Evolutionary conservation across 352 stramenopile genomes (phyloP), one percentile per base, ranked within the genome.

Genomic region (Blastocystis sp.): DNA sequence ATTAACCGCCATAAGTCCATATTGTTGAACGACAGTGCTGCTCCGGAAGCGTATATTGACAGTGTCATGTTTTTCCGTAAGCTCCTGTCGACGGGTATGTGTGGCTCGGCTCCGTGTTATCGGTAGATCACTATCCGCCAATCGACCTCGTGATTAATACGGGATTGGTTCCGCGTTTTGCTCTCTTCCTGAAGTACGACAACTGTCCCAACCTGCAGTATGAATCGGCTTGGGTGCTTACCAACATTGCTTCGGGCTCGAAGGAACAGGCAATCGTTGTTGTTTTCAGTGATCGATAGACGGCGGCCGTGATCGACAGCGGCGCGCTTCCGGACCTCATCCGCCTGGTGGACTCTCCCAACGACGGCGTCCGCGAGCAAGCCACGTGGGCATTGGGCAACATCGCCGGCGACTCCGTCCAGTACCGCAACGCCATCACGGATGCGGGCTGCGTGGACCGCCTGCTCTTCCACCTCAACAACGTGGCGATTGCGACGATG

Each of bases 111-210:
- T 77, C 17, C 66, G 19, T 34, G 52, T 59, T 52, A 40, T 94
- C 77, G 70, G 94, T 96, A 99, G 90, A 96, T 95, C 90, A 98
- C 14, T 69, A 98, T 90, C 97, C 97, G 38, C 97, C 97, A 21
- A 99, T 99, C 90, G 96, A 98, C 88, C 94, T 98, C 90, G 97
- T 99, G 62, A 99, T 99, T 89, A 92, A 97, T n/a, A 94, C 94
- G 1, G 96, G 95, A 65, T 96, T 99, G 11, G 96, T 99, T 43
- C 97, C 97, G 14, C 93, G 96, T 61, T 98, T 99, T 89, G 96
- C 99, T 42, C 92, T 97, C 91, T 99, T 99, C 91, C 92, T 99
- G 71, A 92, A 97, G 90, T 93, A 94, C 60, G 94, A 98, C 78
- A 95, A 98, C 89, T 97, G 95, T 92, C 92, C 54, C 1, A 91